Conservation (phyloP, 257 asterid genomes). For the Nicotiana tabacum region DNA sequence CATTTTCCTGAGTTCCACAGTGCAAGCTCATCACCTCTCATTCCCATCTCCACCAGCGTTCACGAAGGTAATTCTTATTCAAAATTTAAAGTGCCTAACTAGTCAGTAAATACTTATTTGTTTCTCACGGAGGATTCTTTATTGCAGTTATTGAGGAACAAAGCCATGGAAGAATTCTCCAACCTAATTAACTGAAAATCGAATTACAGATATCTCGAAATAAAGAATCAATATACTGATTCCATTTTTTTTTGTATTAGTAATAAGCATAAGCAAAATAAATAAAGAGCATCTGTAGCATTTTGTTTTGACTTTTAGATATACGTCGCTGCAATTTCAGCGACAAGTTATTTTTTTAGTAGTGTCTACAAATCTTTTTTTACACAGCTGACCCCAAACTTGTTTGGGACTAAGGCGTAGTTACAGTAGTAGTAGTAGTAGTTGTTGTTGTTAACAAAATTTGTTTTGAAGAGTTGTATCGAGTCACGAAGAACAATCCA, state of each 20-base stretch:
- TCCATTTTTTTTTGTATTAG: not conserved
- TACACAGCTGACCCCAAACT: too few relatives aligned
- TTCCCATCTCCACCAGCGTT: conserved; percentile 42
- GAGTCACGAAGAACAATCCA: too few relatives aligned
- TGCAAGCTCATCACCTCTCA: conserved; percentile 34
- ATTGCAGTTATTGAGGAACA: conserved; percentile 60
- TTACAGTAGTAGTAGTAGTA: too few relatives aligned
- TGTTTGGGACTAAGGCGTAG: too few relatives aligned
- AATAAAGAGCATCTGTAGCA: not conserved
- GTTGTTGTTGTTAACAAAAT: too few relatives aligned
- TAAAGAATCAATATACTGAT: conserved; percentile 13
- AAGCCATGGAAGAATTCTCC: conserved; percentile 71
- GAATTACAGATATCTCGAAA: not conserved
- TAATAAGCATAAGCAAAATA: not conserved
- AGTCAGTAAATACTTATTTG: not conserved
- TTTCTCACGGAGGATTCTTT: not conserved
- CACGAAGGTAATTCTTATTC: conserved; percentile 43
- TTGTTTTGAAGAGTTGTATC: too few relatives aligned
- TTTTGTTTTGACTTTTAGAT: not conserved
- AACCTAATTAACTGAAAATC: conserved; percentile 52
- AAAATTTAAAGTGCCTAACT: not conserved
- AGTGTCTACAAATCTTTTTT: too few relatives aligned
- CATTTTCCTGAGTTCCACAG: conserved; percentile 10
- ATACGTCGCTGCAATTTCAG: not conserved
- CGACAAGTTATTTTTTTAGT: too few relatives aligned